Base-by-base conservation (phyloP, 805 yeast genomes). In the Saccharomycopsis oosterbeekiorum region DNA sequence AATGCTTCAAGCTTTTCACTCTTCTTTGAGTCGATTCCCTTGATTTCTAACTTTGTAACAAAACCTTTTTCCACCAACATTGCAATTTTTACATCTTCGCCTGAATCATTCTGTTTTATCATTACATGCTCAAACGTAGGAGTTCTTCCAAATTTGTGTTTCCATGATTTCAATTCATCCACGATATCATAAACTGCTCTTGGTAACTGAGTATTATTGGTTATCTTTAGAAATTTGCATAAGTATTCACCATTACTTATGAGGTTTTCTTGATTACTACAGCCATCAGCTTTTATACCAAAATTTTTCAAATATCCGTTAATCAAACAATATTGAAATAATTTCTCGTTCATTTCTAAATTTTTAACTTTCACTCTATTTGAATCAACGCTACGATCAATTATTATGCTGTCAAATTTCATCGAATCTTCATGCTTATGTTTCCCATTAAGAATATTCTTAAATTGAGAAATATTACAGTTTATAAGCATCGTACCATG, bases 401-500 rank as follows among this genome's bases (percentile, higher is more conserved):
- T 59, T 47, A 77, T 74, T 15, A 68, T 72, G 60, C 83, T 72
- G 19, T 71, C 75, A 1, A 85, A 11, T 21, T 47, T 21, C 8
- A 12, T 15, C 76, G 1, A 66, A 62, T 0, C 82, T 83, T 2
- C 71, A 66, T 26, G 15, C 10, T 54, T 10, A 29, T 34, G 19
- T 1, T 72, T 64, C 15, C 84, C 75, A 41, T 79, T 78, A 62
- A 94, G 75, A 14, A 89, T 70, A n/a, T 81, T 76, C 1, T 84
- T 76, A 62, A 94, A 75, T 0, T 78, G 72, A n/a, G 76, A 77
- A 29, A 94, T 73, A 43, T 84, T 76, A 51, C 96, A 84, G 60
- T 81, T 74, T 26, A 94, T 75, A 8, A 94, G 76, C 97, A 94
- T 89, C 0, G 99, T 94, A 0, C 97, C 99, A 74, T 94, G 99